These are phyloP conservation scores for Coccomyxa sp. DNA, from an alignment of 139 green algal species.

Conservation along the genomic window DNA sequence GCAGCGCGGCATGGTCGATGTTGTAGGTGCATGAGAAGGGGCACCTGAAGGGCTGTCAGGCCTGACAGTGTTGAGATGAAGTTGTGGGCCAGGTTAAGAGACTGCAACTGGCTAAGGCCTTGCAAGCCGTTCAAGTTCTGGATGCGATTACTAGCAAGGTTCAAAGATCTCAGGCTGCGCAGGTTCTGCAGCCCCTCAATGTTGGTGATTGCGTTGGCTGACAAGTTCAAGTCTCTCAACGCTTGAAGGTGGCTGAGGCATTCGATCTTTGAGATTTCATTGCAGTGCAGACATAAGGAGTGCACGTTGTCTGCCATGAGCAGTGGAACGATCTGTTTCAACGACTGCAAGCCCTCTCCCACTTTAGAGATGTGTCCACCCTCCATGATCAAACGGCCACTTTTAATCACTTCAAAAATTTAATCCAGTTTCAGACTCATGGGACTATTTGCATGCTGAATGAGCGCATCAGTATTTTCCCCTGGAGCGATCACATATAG, in stretches of 20 bases:
- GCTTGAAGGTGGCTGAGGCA: conserved; percentile 29
- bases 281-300: conserved; percentile 60
- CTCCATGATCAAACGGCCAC: background rate
- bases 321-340: background rate
- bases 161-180: conserved; percentile 47
- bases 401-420: background rate
- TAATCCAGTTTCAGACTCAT: background rate
- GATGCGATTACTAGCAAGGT: conserved; percentile 69
- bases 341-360: background rate
- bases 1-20: background rate
- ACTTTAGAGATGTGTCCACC: background rate
- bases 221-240: conserved; percentile 61
- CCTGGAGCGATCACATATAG: background rate
- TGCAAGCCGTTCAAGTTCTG: conserved; percentile 24
- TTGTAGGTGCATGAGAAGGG: background rate
- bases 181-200: conserved; percentile 31
- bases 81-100: conserved; percentile 63
- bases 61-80: conserved; percentile 34
- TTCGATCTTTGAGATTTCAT: conserved; percentile 47
- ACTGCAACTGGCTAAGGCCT: conserved; percentile 34
- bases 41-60: background rate
- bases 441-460: background rate
- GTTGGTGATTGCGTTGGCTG: conserved; percentile 51
- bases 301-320: background rate
- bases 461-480: background rate